These are phyloP conservation scores for Prunella vulgaris DNA, from an alignment of 257 asterid genomes.

Conservation along the genomic window DNA sequence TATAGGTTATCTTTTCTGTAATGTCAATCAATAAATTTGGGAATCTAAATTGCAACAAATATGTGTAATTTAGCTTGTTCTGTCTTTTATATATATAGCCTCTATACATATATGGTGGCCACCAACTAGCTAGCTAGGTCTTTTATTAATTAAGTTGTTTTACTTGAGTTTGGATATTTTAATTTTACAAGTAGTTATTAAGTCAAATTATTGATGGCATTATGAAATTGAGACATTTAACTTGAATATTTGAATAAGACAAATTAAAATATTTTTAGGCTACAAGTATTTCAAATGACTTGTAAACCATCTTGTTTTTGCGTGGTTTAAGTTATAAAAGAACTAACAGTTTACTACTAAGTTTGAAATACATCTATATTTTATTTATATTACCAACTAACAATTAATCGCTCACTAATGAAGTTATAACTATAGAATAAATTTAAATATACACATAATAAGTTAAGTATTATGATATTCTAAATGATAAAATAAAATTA, in stretches of 20 bases:
- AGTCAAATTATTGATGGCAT: neutral
- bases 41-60: conserved; percentile 7
- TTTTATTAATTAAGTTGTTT: neutral
- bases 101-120: neutral
- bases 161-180: neutral
- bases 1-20: conserved; percentile 4
- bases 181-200: neutral
- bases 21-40: conserved; percentile 19
- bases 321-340: too few relatives aligned
- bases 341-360: too few relatives aligned
- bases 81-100: neutral
- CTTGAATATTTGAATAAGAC: neutral
- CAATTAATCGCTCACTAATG: too few relatives aligned
- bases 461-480: too few relatives aligned
- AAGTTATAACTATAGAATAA: too few relatives aligned
- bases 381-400: too few relatives aligned
- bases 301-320: too few relatives aligned
- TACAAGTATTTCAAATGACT: neutral
- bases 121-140: neutral
- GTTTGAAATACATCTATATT: too few relatives aligned
- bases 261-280: neutral
- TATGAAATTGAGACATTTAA: neutral
- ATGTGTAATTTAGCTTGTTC: neutral
- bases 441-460: too few relatives aligned
- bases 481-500: too few relatives aligned